Percentiles rank a stretch among this genome's conserved stretches.
These are phyloP conservation scores for Forsythia viridissima DNA, from an alignment of 257 asterid species.

Conservation along the genomic window DNA sequence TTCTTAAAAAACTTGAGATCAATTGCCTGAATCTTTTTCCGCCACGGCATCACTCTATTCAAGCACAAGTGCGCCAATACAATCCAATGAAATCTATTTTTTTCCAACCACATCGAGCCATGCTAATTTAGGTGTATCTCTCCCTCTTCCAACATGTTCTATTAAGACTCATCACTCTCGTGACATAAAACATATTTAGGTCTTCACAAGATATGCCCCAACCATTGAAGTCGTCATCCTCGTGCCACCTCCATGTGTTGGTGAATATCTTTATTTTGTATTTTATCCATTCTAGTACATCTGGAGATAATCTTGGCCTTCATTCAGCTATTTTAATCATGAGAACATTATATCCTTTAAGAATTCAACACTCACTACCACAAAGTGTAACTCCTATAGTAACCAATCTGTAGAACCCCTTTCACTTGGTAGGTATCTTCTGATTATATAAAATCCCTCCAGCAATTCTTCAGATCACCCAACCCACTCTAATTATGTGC, in stretches of 20 bases:
- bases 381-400: background rate
- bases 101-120: background rate
- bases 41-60: background rate
- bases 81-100: too few species aligned
- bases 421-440: background rate
- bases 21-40: background rate
- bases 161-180: background rate
- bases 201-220: background rate
- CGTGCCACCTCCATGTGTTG: background rate
- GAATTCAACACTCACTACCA: background rate
- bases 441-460: background rate
- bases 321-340: background rate
- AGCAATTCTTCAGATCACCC: background rate
- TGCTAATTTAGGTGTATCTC: background rate
- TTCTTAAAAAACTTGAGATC: background rate
- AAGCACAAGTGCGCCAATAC: background rate
- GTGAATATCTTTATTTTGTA: background rate
- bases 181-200: background rate
- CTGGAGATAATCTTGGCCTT: background rate
- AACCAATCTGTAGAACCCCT: background rate
- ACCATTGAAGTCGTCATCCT: background rate
- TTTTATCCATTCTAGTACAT: background rate
- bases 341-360: background rate
- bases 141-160: background rate
- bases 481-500: background rate